Evolutionary conservation across 2,329 filamentous ascomycete genomes (phyloP).

Genomic region (Ascochyta fabae): DNA sequence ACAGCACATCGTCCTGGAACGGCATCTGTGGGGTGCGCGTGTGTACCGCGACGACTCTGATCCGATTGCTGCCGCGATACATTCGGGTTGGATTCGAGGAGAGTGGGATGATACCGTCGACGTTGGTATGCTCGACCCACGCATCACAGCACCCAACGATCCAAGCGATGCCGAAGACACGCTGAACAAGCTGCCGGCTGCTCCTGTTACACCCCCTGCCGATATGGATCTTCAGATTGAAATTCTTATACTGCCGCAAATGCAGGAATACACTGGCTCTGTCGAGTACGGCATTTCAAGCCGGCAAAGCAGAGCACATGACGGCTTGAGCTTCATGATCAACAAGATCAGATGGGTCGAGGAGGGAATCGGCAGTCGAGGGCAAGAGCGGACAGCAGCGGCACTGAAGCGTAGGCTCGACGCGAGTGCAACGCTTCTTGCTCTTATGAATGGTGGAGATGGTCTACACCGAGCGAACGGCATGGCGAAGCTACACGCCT

Average conservation of each 20-base stretch:
- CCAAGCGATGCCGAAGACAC: constrained; percentile 53
- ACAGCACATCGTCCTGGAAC: constrained; percentile 81
- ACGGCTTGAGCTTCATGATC: constrained; percentile 89
- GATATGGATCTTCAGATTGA: constrained; percentile 87
- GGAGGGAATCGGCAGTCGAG: constrained; percentile 62
- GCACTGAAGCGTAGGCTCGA: constrained; percentile 47
- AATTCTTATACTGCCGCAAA: constrained; percentile 77
- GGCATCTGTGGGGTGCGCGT: constrained; percentile 89
- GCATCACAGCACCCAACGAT: constrained; percentile 54
- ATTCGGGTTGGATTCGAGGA: constrained; percentile 89
- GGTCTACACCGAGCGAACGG: constrained; percentile 32
- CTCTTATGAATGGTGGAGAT: constrained; percentile 39
- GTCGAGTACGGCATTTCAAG: constrained; percentile 83
- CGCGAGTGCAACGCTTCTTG: constrained; percentile 44
- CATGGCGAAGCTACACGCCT: constrained; percentile 37
- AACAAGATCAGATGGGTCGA: constrained; percentile 83
- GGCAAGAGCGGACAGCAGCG: constrained; percentile 47
- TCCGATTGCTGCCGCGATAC: constrained; percentile 88
- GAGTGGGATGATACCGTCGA: constrained; percentile 85
- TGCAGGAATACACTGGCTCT: constrained; percentile 77
- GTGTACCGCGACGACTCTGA: constrained; percentile 97
- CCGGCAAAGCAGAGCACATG: constrained; percentile 80
- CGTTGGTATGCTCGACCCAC: constrained; percentile 66
- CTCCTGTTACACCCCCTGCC: constrained; percentile 67
- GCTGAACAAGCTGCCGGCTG: constrained; percentile 49